These are phyloP conservation scores for Rasamsonia emersonii DNA, from an alignment of 2,329 filamentous ascomycete genomes.

Conservation along the genomic window DNA sequence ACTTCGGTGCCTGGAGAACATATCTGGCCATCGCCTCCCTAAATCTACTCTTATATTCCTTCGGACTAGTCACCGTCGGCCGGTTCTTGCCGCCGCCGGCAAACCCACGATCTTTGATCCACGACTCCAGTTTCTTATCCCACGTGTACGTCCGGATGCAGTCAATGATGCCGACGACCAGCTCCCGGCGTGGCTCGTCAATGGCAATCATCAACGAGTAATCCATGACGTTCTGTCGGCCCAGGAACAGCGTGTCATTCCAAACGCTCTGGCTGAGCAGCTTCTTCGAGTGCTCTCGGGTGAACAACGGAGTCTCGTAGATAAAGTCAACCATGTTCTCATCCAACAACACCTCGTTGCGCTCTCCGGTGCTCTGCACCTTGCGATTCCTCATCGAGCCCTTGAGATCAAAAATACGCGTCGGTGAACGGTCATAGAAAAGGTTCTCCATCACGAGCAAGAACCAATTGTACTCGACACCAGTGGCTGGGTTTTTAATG, in stretches of 20 bases:
- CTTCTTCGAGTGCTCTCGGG: constrained; percentile 92
- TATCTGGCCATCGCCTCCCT: constrained; percentile 92
- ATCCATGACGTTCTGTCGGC: constrained; percentile 96
- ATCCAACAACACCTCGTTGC: constrained; percentile 91
- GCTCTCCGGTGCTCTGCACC: constrained; percentile 89
- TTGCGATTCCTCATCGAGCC: constrained; percentile 98
- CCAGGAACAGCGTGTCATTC: constrained; percentile 95
- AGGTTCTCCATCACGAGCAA: constrained; percentile 94
- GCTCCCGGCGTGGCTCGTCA: constrained; percentile 78
- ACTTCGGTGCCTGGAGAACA: constrained; percentile 45
- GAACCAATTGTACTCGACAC: constrained; percentile 89
- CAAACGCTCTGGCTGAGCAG: constrained; percentile 84
- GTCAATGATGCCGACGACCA: constrained; percentile 96
- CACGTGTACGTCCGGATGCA: constrained; percentile 98
- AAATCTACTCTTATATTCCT: constrained; percentile 95
- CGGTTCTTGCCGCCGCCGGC: constrained; percentile 69
- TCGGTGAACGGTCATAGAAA: constrained; percentile 88
- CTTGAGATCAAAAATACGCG: constrained; percentile 89
- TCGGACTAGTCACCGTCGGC: constrained; percentile 92
- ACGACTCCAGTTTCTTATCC: constrained; percentile 99
- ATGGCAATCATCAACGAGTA: constrained; percentile 98
- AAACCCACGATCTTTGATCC: constrained; percentile 96
- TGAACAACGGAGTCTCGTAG: constrained; percentile 91
- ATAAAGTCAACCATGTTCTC: constrained; percentile 99
- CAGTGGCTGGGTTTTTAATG: constrained; percentile 88